Evolutionary conservation across 352 stramenopile genomes (phyloP).

Genomic region (Hyaloperonospora arabidopsidis): DNA sequence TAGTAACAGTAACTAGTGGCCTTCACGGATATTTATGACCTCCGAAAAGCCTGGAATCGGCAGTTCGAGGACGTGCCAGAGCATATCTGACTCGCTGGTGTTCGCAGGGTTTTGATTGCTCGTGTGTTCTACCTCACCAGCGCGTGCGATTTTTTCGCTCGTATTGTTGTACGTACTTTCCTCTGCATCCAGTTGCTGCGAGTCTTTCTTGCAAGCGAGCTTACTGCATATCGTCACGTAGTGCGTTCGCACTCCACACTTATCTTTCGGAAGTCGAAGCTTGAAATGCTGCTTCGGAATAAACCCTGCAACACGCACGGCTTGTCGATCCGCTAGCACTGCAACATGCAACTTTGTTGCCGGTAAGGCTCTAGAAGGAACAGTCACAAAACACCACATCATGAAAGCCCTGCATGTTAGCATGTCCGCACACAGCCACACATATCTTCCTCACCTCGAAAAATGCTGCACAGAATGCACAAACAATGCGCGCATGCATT

Average conservation of each 20-base stretch:
- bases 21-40: slow-evolving; percentile 12
- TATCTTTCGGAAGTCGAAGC: slow-evolving; percentile 41
- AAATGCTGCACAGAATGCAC: slow-evolving; percentile 28
- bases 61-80: slow-evolving; percentile 45
- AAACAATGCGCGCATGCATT: slow-evolving; percentile 49
- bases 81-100: slow-evolving; percentile 9
- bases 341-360: slow-evolving; percentile 52
- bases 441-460: slow-evolving; percentile 22
- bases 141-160: too few species aligned
- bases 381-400: background rate
- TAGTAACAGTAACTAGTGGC: slow-evolving; percentile 1
- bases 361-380: slow-evolving; percentile 27
- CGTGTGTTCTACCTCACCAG: too few species aligned
- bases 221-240: slow-evolving; percentile 16
- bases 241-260: slow-evolving; percentile 16
- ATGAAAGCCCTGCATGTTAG: background rate
- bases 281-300: slow-evolving; percentile 55
- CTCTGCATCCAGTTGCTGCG: too few species aligned
- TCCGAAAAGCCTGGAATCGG: slow-evolving; percentile 36
- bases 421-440: too few species aligned
- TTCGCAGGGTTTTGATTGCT: background rate
- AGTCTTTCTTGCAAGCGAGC: too few species aligned
- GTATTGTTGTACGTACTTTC: too few species aligned
- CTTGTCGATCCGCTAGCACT: slow-evolving; percentile 31
- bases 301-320: slow-evolving; percentile 36